phyloP scores from a whole-genome alignment of 495 filamentous ascomycete species.

The Rhizodiscina lignyota region DNA sequence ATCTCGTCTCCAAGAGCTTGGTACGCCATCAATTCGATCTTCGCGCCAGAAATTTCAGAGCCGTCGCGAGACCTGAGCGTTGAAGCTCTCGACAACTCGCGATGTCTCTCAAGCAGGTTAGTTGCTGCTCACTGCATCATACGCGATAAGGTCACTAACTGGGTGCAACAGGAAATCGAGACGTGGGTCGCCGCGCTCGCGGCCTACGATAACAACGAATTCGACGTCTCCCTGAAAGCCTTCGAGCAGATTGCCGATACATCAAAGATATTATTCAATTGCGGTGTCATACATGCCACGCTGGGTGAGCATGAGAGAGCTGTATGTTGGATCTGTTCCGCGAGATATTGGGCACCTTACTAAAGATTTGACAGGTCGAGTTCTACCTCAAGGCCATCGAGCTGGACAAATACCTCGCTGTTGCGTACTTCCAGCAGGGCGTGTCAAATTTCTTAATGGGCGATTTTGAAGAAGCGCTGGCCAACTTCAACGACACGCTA shows the following conservation, averaged over 20 bases:
- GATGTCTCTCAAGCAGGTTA: constrained; percentile 20
- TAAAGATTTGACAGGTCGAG: constrained; percentile 46
- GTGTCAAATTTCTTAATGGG: constrained; percentile 96
- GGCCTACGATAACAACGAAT: constrained; percentile 92
- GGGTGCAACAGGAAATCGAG: constrained; percentile 99
- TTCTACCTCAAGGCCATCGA: constrained; percentile 83
- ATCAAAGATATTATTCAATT: constrained; percentile 97
- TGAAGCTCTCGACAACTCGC: too few relatives aligned
- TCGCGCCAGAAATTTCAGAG: too few relatives aligned
- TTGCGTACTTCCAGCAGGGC: constrained; percentile 97
- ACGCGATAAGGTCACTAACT: too few relatives aligned
- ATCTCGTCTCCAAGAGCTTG: too few relatives aligned
- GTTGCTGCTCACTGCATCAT: too few relatives aligned
- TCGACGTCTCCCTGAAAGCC: constrained; percentile 63
- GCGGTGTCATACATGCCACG: constrained; percentile 94
- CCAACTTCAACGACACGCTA: constrained; percentile 97
- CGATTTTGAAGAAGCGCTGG: constrained; percentile 93
- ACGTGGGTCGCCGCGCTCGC: constrained; percentile 88
- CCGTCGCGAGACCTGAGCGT: too few relatives aligned
- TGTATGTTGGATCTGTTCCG: constrained; percentile 36
- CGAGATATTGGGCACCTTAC: not conserved
- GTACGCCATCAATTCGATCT: too few relatives aligned
- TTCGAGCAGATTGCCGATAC: constrained; percentile 87
- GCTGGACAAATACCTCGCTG: constrained; percentile 85
- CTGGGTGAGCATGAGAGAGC: constrained; percentile 93